These are phyloP conservation scores for Anthracocystis setariae DNA, from an alignment of 1,284 basidiomycete genomes.

Conservation along the genomic window DNA sequence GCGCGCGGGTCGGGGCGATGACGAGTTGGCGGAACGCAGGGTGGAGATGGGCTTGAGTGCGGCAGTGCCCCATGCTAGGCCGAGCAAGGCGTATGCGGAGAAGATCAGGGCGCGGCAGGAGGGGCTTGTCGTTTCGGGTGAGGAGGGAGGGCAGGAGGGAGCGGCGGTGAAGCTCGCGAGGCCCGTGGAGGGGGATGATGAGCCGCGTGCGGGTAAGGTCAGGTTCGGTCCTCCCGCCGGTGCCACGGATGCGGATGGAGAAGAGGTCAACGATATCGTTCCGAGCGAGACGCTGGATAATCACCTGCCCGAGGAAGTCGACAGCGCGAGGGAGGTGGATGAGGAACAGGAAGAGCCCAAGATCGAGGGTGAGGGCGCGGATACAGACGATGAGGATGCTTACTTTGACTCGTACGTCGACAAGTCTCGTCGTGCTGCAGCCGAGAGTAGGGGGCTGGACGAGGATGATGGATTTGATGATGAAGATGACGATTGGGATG, in stretches of 20 bases:
- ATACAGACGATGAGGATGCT: conserved; percentile 70
- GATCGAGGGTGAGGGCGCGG: conserved; percentile 45
- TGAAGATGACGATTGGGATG: conserved; percentile 76
- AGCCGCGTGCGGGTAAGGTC: conserved; percentile 42
- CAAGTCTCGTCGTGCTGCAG: conserved; percentile 22
- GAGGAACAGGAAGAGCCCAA: conserved; percentile 47
- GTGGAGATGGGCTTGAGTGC: conserved; percentile 54
- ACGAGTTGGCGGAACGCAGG: conserved; percentile 35
- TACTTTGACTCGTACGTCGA: conserved; percentile 41
- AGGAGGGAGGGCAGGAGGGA: conserved; percentile 5
- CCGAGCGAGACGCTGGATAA: conserved; percentile 75
- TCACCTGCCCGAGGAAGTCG: conserved; percentile 15
- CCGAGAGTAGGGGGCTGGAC: conserved; percentile 72
- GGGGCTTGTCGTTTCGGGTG: no score
- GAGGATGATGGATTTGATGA: conserved; percentile 66
- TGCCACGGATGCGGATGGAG: conserved; percentile 11
- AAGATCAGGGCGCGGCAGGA: conserved; percentile 44
- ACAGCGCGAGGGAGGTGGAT: conserved; percentile 75
- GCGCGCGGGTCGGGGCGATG: conserved; percentile 50
- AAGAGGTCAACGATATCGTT: conserved; percentile 20
- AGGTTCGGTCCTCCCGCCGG: conserved; percentile 32
- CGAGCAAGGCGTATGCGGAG: conserved; percentile 63
- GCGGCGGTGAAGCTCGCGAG: conserved; percentile 23
- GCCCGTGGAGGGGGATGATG: conserved; percentile 35
- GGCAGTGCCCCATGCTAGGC: conserved; percentile 61